These are phyloP conservation scores for Aristolochia contorta DNA, from an alignment of 164 flowering plant species.

Conservation along the genomic window DNA sequence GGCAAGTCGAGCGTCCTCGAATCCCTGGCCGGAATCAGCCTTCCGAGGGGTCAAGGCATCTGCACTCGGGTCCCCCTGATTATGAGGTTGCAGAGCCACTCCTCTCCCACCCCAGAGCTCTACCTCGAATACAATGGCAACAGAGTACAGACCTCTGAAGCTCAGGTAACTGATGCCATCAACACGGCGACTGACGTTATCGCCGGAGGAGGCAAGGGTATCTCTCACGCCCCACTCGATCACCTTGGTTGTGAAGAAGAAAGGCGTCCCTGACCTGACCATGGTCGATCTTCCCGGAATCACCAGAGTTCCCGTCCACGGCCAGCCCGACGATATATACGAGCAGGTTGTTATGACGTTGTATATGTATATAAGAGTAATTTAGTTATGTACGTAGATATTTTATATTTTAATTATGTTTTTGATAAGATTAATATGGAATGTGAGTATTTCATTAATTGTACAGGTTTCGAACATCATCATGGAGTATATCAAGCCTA, in stretches of 20 bases:
- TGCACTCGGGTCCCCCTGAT: conserved; percentile 17
- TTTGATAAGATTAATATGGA: too few relatives aligned
- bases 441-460: too few relatives aligned
- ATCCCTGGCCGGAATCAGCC: conserved; percentile 11
- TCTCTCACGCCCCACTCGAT: conserved; percentile 24
- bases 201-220: conserved; percentile 29
- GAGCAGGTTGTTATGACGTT: too few relatives aligned
- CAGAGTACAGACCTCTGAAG: conserved; percentile 15
- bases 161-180: conserved; percentile 18
- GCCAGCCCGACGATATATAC: conserved; percentile 40
- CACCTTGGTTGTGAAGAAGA: conserved; percentile 28
- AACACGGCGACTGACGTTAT: conserved; percentile 24
- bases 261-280: conserved; percentile 17
- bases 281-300: conserved; percentile 43
- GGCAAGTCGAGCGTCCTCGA: conserved; percentile 15
- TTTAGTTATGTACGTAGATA: too few relatives aligned
- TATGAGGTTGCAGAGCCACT: conserved; percentile 7
- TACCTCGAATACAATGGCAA: conserved; percentile 16
- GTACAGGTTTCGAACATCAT: conserved; percentile 33
- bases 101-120: background rate
- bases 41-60: conserved; percentile 14
- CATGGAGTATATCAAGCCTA: conserved; percentile 33
- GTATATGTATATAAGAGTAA: too few relatives aligned
- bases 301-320: conserved; percentile 39
- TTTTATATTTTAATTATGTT: too few relatives aligned